Evolutionary conservation across 306 rosid species (phyloP).

Genomic region (Glycine soja): DNA sequence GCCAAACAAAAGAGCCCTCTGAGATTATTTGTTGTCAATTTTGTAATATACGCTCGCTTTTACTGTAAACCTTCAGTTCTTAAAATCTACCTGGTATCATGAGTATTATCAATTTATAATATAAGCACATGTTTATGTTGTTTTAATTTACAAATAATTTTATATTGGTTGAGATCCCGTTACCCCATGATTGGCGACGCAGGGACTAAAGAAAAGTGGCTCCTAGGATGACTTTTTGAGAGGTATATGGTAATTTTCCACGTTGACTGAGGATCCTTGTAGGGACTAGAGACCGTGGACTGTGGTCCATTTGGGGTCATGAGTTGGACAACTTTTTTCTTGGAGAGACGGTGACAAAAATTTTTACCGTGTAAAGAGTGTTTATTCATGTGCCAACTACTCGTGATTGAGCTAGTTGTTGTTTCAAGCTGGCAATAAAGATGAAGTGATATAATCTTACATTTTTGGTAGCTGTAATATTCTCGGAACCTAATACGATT

Average conservation of each 20-base stretch:
- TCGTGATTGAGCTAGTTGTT: background rate
- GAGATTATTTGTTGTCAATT: conserved; percentile 40
- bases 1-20: conserved; percentile 45
- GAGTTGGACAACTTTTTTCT: background rate
- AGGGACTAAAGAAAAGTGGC: too few species aligned
- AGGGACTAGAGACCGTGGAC: background rate
- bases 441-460: background rate
- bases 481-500: background rate
- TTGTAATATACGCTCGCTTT: conserved; percentile 21
- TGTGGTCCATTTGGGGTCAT: conserved; percentile 7
- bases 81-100: background rate
- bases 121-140: background rate
- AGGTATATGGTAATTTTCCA: background rate
- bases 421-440: background rate
- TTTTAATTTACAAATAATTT: background rate
- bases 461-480: background rate
- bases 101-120: conserved; percentile 24
- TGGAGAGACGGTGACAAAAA: background rate
- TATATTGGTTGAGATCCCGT: background rate
- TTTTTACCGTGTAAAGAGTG: background rate
- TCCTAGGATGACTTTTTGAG: background rate
- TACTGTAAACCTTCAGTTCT: background rate
- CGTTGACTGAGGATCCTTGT: conserved; percentile 1
- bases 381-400: background rate
- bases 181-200: background rate